Evolutionary conservation across 495 filamentous ascomycete species (phyloP).

Genomic region (Saxophila tyrrhenica): DNA sequence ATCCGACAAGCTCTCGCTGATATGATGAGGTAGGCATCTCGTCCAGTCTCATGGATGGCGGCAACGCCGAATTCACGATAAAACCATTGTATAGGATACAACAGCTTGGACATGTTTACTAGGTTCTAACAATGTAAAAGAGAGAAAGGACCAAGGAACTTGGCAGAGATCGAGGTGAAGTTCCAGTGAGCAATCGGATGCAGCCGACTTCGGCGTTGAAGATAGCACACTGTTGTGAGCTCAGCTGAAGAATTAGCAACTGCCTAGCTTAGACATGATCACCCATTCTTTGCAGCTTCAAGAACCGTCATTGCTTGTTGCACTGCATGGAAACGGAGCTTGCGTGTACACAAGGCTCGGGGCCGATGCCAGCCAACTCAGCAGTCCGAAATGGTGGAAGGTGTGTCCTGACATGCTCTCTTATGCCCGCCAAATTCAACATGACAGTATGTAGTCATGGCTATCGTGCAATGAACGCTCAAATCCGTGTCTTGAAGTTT

Average conservation of each 20-base stretch:
- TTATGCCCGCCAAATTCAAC: too few relatives aligned
- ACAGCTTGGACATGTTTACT: not conserved
- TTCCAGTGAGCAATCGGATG: not conserved
- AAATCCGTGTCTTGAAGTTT: too few relatives aligned
- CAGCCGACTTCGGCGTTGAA: not conserved
- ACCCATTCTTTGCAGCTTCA: too few relatives aligned
- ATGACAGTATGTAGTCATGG: too few relatives aligned
- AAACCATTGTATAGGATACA: not conserved
- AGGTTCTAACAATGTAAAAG: not conserved
- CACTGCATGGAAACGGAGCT: too few relatives aligned
- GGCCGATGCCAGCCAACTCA: too few relatives aligned
- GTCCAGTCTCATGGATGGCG: slow-evolving; percentile 17
- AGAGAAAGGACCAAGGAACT: not conserved
- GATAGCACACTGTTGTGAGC: not conserved
- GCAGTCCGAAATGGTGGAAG: too few relatives aligned
- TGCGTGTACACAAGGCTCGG: too few relatives aligned
- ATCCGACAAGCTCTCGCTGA: slow-evolving; percentile 65
- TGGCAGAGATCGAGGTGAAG: not conserved
- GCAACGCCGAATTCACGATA: slow-evolving; percentile 9
- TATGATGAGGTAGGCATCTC: slow-evolving; percentile 28
- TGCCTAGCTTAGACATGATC: too few relatives aligned
- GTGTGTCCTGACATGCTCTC: too few relatives aligned
- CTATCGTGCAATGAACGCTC: too few relatives aligned
- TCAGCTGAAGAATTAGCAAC: not conserved
- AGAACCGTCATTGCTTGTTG: too few relatives aligned